Conservation (phyloP, 371 early-diverging fungal genomes). For the Lichtheimia ramosa region DNA sequence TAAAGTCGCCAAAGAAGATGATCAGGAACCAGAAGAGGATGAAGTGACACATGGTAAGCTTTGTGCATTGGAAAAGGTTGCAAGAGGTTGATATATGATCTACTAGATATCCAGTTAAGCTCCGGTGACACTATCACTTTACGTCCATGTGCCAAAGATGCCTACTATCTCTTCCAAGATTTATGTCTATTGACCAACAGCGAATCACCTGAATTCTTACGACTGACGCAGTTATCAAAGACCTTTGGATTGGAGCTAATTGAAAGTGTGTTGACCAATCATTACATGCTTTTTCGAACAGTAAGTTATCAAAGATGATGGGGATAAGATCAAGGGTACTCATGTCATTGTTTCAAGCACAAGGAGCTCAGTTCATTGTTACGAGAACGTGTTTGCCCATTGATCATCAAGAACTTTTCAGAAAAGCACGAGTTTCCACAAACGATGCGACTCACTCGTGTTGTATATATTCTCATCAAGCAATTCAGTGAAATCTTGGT, state of each 20-base stretch:
- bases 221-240: constrained; percentile 63
- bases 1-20: constrained; percentile 77
- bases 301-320: constrained; percentile 36
- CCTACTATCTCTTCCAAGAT: constrained; percentile 85
- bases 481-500: constrained; percentile 77
- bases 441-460: constrained; percentile 81
- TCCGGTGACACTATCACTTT: constrained; percentile 38
- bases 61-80: background rate
- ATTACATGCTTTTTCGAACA: constrained; percentile 71
- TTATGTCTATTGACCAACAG: constrained; percentile 72
- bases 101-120: constrained; percentile 25
- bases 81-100: background rate
- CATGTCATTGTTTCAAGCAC: constrained; percentile 42
- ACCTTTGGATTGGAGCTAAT: constrained; percentile 91
- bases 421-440: constrained; percentile 86
- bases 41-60: constrained; percentile 37
- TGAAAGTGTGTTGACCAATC: constrained; percentile 84
- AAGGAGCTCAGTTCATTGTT: constrained; percentile 69
- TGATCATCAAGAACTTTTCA: constrained; percentile 87
- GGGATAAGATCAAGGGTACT: background rate
- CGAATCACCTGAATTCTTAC: constrained; percentile 70
- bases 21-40: constrained; percentile 17
- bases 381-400: constrained; percentile 83
- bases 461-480: constrained; percentile 80
- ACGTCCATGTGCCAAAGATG: constrained; percentile 76